Evolutionary conservation across 257 asterid genomes (phyloP).

Genomic region (Leptodermis oblonga): DNA sequence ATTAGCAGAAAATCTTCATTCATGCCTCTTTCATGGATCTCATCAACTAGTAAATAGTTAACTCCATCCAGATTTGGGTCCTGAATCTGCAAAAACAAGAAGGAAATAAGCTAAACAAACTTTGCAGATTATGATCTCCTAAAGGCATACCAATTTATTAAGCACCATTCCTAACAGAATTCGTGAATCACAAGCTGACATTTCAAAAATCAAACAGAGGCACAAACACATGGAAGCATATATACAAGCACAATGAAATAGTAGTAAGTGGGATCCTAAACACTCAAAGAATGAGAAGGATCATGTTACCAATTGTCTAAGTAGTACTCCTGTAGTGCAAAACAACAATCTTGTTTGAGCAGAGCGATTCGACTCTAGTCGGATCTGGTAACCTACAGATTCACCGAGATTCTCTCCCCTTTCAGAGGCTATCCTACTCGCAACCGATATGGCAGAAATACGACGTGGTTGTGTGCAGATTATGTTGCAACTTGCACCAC

Average conservation of each 20-base stretch:
- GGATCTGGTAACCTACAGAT: slow-evolving; percentile 91
- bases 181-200: not conserved
- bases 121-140: slow-evolving; percentile 1
- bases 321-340: slow-evolving; percentile 96
- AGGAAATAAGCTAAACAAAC: not conserved
- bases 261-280: not conserved
- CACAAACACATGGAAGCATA: not conserved
- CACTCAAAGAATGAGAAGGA: not conserved
- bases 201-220: not conserved
- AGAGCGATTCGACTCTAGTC: slow-evolving; percentile 79
- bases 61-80: slow-evolving; percentile 76
- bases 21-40: slow-evolving; percentile 98
- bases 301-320: slow-evolving; percentile 69
- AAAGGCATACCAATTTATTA: not conserved
- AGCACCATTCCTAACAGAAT: not conserved
- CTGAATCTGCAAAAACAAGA: slow-evolving; percentile 48
- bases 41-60: slow-evolving; percentile 90
- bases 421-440: slow-evolving; percentile 84
- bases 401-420: slow-evolving; percentile 95
- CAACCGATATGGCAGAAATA: slow-evolving; percentile 96
- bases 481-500: slow-evolving; percentile 79
- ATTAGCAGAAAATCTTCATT: slow-evolving; percentile 91
- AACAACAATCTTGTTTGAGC: slow-evolving; percentile 80
- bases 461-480: slow-evolving; percentile 98
- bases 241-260: not conserved